Percentiles rank a stretch among this genome's conserved stretches.
Evolutionary conservation across 345 rosid genomes (phyloP).

Genomic region (Citrus cavaleriei): DNA sequence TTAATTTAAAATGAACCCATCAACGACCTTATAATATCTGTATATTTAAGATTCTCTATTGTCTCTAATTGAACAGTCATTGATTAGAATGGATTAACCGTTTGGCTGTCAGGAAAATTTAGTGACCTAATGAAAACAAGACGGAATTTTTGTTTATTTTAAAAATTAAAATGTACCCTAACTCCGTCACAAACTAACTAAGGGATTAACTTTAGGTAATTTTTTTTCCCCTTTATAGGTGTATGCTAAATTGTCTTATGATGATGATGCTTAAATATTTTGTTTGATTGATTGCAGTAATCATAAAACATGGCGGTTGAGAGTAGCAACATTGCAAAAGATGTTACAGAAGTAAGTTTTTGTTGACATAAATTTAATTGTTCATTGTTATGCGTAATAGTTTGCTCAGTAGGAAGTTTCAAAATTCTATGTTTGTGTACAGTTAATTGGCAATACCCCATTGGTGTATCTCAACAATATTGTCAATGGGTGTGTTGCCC

Average conservation of each 20-base stretch:
- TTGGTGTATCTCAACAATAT: constrained; percentile 72
- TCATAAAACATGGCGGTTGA: constrained; percentile 42
- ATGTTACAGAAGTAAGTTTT: constrained; percentile 70
- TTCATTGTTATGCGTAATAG: neutral
- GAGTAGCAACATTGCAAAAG: constrained; percentile 59
- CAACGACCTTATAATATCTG: neutral
- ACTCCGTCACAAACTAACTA: neutral
- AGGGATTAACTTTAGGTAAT: neutral
- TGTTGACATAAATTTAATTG: neutral
- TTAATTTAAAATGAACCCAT: neutral
- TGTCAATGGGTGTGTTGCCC: constrained; percentile 69
- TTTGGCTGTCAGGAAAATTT: neutral
- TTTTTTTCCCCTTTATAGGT: neutral
- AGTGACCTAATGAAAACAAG: neutral
- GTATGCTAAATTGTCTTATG: neutral
- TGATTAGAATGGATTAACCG: neutral
- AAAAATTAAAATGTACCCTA: neutral
- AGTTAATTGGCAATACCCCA: constrained; percentile 89
- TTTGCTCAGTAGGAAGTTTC: neutral
- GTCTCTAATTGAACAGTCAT: neutral
- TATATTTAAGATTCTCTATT: neutral
- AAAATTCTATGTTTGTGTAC: neutral
- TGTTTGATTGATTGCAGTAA: constrained; percentile 19
- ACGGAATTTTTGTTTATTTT: neutral
- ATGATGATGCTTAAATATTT: neutral